These are phyloP conservation scores for Acrodontium crateriforme DNA, from an alignment of 2,329 filamentous ascomycete genomes.

Conservation along the genomic window DNA sequence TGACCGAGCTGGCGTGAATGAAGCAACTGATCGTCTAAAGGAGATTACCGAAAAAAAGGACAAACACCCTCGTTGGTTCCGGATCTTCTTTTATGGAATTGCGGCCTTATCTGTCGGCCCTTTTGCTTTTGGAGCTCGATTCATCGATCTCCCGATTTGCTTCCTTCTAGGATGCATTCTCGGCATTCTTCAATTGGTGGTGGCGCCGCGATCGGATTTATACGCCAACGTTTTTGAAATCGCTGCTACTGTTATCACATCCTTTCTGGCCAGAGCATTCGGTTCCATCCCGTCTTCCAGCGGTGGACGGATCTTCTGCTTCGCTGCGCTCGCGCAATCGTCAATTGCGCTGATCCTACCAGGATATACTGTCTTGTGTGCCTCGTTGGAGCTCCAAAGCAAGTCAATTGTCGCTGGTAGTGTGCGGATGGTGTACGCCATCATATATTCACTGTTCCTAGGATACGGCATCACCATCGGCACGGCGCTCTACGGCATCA, in stretches of 20 bases:
- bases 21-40: constrained; percentile 50
- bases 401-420: constrained; percentile 35
- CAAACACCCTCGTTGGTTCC: constrained; percentile 36
- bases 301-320: constrained; percentile 32
- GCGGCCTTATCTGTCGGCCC: constrained; percentile 65
- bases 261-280: constrained; percentile 35
- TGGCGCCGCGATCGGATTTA: constrained; percentile 60
- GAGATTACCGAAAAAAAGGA: constrained; percentile 44
- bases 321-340: constrained; percentile 37
- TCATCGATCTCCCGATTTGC: constrained; percentile 63
- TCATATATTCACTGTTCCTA: constrained; percentile 39
- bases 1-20: constrained; percentile 58
- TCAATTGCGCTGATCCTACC: constrained; percentile 37
- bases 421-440: constrained; percentile 39
- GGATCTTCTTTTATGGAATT: constrained; percentile 57
- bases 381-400: constrained; percentile 35
- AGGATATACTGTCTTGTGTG: constrained; percentile 38
- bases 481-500: constrained; percentile 34
- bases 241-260: constrained; percentile 34
- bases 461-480: constrained; percentile 39
- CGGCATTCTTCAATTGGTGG: constrained; percentile 58
- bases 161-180: constrained; percentile 64
- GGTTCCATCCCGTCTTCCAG: constrained; percentile 31
- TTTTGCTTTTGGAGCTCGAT: constrained; percentile 64
- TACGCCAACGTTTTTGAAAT: constrained; percentile 43